These are phyloP conservation scores for Salix arbutifolia DNA, from an alignment of 345 rosid genomes.

Conservation along the genomic window DNA sequence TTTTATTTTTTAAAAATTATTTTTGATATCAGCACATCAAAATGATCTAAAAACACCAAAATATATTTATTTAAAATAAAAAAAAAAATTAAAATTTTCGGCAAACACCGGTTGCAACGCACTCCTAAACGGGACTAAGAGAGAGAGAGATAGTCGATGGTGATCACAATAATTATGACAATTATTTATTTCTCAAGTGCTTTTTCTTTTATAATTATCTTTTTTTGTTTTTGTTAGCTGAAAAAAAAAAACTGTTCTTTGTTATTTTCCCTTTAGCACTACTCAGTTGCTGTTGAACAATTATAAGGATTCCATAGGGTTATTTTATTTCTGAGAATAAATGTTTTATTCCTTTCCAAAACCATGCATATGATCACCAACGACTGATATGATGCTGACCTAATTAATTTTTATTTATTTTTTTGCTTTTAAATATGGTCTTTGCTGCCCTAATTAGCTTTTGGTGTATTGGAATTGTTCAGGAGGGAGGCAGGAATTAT, in stretches of 20 bases:
- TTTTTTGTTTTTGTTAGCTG: constrained; percentile 22
- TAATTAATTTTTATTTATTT: constrained; percentile 19
- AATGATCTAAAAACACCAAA: no score
- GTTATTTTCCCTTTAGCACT: constrained; percentile 25
- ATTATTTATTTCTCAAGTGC: constrained; percentile 3
- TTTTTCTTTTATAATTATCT: constrained; percentile 32
- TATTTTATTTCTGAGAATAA: constrained; percentile 24
- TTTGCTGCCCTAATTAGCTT: background rate
- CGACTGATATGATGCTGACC: constrained; percentile 14
- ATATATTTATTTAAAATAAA: no score
- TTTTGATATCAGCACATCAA: no score
- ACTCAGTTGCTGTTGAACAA: constrained; percentile 24
- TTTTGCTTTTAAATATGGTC: background rate
- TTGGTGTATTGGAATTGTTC: no score
- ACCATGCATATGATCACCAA: background rate
- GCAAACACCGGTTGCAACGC: no score
- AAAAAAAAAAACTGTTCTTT: constrained; percentile 31
- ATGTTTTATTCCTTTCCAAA: constrained; percentile 32
- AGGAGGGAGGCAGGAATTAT: no score
- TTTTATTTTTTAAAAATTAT: no score
- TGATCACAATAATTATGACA: no score
- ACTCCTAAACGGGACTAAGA: no score
- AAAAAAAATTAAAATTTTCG: no score
- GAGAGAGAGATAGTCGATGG: no score
- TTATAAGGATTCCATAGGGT: constrained; percentile 17